Percentiles rank a stretch among this genome's conserved stretches.
Conservation (phyloP, 805 yeast species). For the Saccharomycopsis babjevae region DNA sequence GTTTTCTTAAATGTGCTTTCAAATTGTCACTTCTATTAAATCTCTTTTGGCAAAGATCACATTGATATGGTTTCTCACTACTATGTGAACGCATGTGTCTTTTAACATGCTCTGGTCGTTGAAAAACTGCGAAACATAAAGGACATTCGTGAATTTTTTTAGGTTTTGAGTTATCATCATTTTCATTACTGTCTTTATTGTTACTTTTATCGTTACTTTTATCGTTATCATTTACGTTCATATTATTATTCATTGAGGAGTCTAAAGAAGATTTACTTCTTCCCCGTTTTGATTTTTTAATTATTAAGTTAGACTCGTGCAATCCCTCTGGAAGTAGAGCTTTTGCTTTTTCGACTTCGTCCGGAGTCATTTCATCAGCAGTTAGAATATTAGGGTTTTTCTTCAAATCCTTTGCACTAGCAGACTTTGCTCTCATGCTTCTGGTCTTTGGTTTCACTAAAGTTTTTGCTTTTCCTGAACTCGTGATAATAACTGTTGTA, state of each 20-base stretch:
- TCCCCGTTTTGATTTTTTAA: conserved; percentile 14
- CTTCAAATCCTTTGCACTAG: background rate
- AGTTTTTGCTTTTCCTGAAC: background rate
- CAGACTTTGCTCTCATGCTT: background rate
- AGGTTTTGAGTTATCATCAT: conserved; percentile 21
- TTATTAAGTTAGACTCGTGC: conserved; percentile 12
- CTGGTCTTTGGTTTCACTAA: background rate
- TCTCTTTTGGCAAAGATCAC: conserved; percentile 52
- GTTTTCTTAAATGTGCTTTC: conserved; percentile 56
- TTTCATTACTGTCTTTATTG: background rate
- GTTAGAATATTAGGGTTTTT: background rate
- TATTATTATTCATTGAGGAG: background rate
- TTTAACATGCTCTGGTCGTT: conserved; percentile 64
- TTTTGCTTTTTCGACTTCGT: conserved; percentile 2
- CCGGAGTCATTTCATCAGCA: conserved; percentile 3
- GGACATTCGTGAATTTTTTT: conserved; percentile 59
- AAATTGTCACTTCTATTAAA: conserved; percentile 74
- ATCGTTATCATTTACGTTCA: background rate
- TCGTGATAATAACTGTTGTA: background rate
- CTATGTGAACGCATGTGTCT: conserved; percentile 67
- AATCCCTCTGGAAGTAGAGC: conserved; percentile 12
- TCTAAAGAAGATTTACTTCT: conserved; percentile 9
- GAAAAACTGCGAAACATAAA: conserved; percentile 50
- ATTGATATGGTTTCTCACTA: conserved; percentile 65
- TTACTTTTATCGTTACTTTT: background rate